Percentiles rank a stretch among this genome's conserved stretches.
Evolutionary conservation across 2,329 filamentous ascomycete genomes (phyloP).

Genomic region (Scedosporium apiospermum): DNA sequence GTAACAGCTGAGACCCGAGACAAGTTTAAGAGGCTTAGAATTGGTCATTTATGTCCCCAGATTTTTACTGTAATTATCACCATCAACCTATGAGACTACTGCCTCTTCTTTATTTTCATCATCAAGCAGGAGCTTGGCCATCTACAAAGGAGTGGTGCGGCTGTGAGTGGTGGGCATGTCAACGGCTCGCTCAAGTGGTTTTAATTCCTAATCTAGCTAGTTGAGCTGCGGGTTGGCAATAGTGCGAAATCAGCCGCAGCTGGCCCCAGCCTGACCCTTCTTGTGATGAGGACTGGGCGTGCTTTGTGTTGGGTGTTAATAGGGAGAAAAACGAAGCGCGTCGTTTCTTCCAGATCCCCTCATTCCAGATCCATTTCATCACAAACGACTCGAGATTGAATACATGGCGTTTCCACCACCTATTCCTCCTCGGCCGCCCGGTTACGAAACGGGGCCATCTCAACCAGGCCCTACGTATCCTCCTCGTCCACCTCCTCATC

Average conservation of each 20-base stretch:
- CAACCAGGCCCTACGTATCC: background rate
- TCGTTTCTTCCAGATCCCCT: background rate
- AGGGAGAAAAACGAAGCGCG: background rate
- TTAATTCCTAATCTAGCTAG: background rate
- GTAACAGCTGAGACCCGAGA: too few relatives aligned
- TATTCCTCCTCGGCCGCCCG: constrained; percentile 4
- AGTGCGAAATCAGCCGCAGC: background rate
- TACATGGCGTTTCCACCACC: background rate
- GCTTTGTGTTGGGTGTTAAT: background rate
- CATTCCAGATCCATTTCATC: background rate
- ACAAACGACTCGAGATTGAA: background rate
- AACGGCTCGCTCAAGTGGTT: too few relatives aligned
- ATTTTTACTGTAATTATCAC: too few relatives aligned
- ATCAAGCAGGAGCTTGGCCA: too few relatives aligned
- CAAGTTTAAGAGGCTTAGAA: too few relatives aligned
- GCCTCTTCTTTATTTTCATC: too few relatives aligned
- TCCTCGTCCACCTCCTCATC: background rate
- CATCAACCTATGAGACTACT: too few relatives aligned
- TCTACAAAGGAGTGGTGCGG: too few relatives aligned
- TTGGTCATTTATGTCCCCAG: too few relatives aligned
- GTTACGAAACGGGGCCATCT: background rate
- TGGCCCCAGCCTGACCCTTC: background rate
- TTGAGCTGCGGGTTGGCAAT: background rate
- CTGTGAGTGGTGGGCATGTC: too few relatives aligned
- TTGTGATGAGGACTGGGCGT: background rate